A percentile compares a stretch with the other conserved stretches of the same genome.
phyloP scores from a whole-genome alignment of 768 basidiomycete genomes.

The Hygrophorus russula region DNA sequence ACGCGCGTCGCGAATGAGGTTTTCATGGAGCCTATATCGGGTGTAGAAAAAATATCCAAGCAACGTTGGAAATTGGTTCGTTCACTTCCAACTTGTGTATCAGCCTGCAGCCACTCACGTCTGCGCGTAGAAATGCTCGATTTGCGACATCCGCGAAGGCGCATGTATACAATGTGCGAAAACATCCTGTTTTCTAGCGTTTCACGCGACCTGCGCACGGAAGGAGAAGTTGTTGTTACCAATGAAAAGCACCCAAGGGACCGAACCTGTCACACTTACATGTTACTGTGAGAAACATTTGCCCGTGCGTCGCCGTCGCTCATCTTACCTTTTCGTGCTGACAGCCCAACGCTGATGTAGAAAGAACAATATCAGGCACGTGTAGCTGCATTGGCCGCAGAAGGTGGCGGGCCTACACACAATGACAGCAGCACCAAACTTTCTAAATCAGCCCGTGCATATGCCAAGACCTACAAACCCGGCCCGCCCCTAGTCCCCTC shows the following conservation, averaged over 20 bases:
- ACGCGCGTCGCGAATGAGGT: slow-evolving; percentile 87
- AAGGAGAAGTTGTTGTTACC: slow-evolving; percentile 76
- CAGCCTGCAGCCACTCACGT: not conserved
- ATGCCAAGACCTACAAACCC: slow-evolving; percentile 84
- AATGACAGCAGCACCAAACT: slow-evolving; percentile 28
- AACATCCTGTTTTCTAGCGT: slow-evolving; percentile 82
- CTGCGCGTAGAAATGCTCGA: slow-evolving; percentile 30
- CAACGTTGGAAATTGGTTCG: slow-evolving; percentile 90
- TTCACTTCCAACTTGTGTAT: slow-evolving; percentile 2
- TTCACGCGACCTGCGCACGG: slow-evolving; percentile 90
- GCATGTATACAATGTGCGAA: slow-evolving; percentile 97
- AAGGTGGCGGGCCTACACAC: slow-evolving; percentile 23
- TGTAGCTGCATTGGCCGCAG: slow-evolving; percentile 34
- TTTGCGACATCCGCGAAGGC: slow-evolving; percentile 44
- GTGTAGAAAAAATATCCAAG: slow-evolving; percentile 79
- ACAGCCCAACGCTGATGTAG: slow-evolving; percentile 21
- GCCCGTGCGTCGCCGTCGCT: slow-evolving; percentile 41
- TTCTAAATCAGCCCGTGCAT: slow-evolving; percentile 79
- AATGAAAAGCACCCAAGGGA: slow-evolving; percentile 74
- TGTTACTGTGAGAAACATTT: slow-evolving; percentile 89
- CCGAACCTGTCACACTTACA: slow-evolving; percentile 61
- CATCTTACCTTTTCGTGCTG: not conserved
- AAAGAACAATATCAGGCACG: slow-evolving; percentile 61
- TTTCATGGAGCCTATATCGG: slow-evolving; percentile 97
- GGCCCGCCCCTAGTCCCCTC: slow-evolving; percentile 89